Conservation (phyloP, 345 rosid genomes). For the Clausena lansium region DNA sequence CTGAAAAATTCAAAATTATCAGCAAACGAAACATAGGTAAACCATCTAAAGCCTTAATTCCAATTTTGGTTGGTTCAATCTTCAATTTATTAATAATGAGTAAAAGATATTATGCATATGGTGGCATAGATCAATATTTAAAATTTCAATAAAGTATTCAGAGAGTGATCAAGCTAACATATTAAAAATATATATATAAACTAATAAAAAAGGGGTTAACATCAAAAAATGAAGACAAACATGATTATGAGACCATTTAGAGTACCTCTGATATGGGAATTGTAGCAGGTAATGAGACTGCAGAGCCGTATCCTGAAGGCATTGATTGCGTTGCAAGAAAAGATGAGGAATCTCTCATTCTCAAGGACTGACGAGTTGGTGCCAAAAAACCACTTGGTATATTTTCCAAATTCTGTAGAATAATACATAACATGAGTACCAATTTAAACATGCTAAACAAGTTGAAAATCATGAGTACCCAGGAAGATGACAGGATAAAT, state of each 20-base stretch:
- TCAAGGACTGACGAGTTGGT: slow-evolving; percentile 22
- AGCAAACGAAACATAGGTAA: neutral
- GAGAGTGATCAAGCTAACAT: neutral
- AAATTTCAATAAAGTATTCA: neutral
- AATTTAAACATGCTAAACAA: slow-evolving; percentile 1
- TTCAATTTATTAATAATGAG: neutral
- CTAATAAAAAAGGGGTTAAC: neutral
- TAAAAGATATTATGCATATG: neutral
- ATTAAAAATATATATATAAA: neutral
- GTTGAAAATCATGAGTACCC: slow-evolving; percentile 4
- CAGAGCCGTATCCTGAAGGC: slow-evolving; percentile 26
- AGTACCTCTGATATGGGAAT: slow-evolving; percentile 41
- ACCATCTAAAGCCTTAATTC: slow-evolving; percentile 7
- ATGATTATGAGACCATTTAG: neutral
- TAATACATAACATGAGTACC: slow-evolving; percentile 7
- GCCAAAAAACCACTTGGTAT: slow-evolving; percentile 21
- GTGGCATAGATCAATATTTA: neutral
- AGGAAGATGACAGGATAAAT: neutral
- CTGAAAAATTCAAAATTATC: neutral
- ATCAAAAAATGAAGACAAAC: neutral
- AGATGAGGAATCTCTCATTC: slow-evolving; percentile 21
- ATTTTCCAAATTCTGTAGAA: slow-evolving; percentile 27
- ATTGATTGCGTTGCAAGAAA: slow-evolving; percentile 19
- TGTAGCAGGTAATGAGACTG: slow-evolving; percentile 19
- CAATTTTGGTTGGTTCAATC: neutral